Base-by-base conservation (phyloP, 2,329 filamentous ascomycete species). In the Paraconiothyrium sp. region DNA sequence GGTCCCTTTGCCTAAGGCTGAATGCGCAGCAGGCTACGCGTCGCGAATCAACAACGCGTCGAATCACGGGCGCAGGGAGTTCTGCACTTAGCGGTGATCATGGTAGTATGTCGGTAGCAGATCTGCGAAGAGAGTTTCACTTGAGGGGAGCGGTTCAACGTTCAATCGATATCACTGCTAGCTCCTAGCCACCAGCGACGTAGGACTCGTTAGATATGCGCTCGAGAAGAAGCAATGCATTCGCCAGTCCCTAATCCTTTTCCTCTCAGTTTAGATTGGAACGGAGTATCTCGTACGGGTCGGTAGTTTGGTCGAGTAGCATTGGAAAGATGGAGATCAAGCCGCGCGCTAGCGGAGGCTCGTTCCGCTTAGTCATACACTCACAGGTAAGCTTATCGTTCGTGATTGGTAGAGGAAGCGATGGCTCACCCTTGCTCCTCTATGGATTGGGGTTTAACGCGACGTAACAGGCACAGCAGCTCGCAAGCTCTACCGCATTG, bases 1-100 rank as follows among this genome's bases (percentile, higher is more conserved):
- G 52, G 7, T 5, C 16, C n/a, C 2, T 30, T 4, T 30, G 24
- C 46, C 39, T 20, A 41, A 30, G 24, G 39, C 41, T 14, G 24
- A 44, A 24, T 39, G 52, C 50, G 50, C 50, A 54, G 37, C 35
- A 16, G 22, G 16, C 13, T 30, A 43, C 50, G 50, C 50, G 50
- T 54, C 49, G 10, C 22, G 11, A 20, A 34, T 20, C 35, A 34
- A 13, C 49, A 34, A n/a, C 27, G 13, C 4, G 49, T 30, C 13
- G 35, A 43, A 54, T 54, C 27, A 30, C 6, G 20, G 24, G n/a
- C 35, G 22, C 10, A 52, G 8, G 16, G 11, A 34, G 20, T 20
- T 11, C 43, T 7, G 11, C 6, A 11, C n/a, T 22, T 8, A 24
- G n/a, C 8, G 43, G 20, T 20, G 10, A 22, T 46, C 43, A 22